Percentiles rank a stretch among this genome's conserved stretches.
These are phyloP conservation scores for Mucor piriformis DNA, from an alignment of 371 early-diverging fungal genomes.

Conservation along the genomic window DNA sequence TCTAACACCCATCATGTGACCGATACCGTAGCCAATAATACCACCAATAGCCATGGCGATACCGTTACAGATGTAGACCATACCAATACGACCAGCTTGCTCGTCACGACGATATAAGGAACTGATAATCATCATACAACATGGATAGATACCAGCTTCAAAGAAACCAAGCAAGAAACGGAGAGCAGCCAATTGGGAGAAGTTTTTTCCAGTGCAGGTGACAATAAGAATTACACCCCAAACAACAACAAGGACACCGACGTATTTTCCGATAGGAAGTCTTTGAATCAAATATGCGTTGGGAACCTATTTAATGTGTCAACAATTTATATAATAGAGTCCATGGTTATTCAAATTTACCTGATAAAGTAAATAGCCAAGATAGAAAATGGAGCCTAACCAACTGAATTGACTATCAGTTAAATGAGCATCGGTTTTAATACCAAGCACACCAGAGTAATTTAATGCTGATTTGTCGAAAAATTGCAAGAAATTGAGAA, in stretches of 20 bases:
- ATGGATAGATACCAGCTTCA: slow-evolving; percentile 34
- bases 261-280: slow-evolving; percentile 32
- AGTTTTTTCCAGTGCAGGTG: slow-evolving; percentile 31
- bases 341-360: not conserved
- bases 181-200: slow-evolving; percentile 40
- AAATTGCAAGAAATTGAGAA: slow-evolving; percentile 34
- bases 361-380: slow-evolving; percentile 46
- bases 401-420: slow-evolving; percentile 31
- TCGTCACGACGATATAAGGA: slow-evolving; percentile 42
- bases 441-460: slow-evolving; percentile 30
- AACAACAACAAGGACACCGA: slow-evolving; percentile 35
- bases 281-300: slow-evolving; percentile 44
- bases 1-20: slow-evolving; percentile 41
- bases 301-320: slow-evolving; percentile 24
- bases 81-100: slow-evolving; percentile 42
- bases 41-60: slow-evolving; percentile 66
- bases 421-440: slow-evolving; percentile 30
- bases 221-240: slow-evolving; percentile 40
- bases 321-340: not conserved
- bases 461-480: slow-evolving; percentile 39
- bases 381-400: slow-evolving; percentile 43
- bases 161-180: slow-evolving; percentile 40
- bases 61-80: slow-evolving; percentile 48
- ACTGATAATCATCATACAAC: slow-evolving; percentile 36
- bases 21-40: slow-evolving; percentile 62